A percentile compares a stretch with the other conserved stretches of the same genome.
Evolutionary conservation across 2,329 filamentous ascomycete genomes (phyloP).

Genomic region (Dryadomyces quercivorus): DNA sequence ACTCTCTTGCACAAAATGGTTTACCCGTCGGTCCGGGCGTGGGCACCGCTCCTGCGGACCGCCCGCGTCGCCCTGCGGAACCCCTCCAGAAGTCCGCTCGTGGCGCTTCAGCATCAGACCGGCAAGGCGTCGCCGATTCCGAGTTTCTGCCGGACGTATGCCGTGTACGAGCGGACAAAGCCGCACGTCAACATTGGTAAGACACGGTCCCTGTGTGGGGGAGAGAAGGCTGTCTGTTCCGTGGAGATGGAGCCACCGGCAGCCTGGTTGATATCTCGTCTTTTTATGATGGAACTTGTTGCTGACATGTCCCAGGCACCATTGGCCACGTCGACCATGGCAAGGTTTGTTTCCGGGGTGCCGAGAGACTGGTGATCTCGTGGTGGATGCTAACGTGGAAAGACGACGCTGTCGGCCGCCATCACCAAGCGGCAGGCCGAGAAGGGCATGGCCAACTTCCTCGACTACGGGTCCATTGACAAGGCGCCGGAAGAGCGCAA

Average conservation of each 20-base stretch:
- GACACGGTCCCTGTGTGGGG: constrained; percentile 10
- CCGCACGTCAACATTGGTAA: constrained; percentile 96
- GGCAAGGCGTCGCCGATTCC: constrained; percentile 42
- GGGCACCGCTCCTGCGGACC: constrained; percentile 71
- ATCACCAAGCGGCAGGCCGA: constrained; percentile 97
- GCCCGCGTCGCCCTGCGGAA: constrained; percentile 54
- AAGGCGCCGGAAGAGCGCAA: constrained; percentile 99
- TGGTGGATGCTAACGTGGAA: constrained; percentile 9
- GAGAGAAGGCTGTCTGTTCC: neutral
- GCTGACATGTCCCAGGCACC: constrained; percentile 46
- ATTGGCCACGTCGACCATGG: constrained; percentile 99
- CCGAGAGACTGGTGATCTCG: neutral
- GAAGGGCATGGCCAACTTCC: constrained; percentile 86
- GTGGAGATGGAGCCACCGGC: too few relatives aligned
- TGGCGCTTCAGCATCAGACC: constrained; percentile 65
- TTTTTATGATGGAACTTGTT: too few relatives aligned
- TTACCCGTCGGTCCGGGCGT: constrained; percentile 67
- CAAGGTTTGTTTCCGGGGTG: constrained; percentile 51
- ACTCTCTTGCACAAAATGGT: constrained; percentile 37
- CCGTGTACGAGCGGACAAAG: constrained; percentile 76
- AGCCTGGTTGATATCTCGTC: too few relatives aligned
- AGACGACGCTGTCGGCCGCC: constrained; percentile 96
- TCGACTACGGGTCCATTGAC: constrained; percentile 96
- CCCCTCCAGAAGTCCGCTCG: constrained; percentile 43
- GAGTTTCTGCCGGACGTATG: constrained; percentile 54